Base-by-base conservation (phyloP, 2,329 filamentous ascomycete genomes). In the Aureobasidium musti region DNA sequence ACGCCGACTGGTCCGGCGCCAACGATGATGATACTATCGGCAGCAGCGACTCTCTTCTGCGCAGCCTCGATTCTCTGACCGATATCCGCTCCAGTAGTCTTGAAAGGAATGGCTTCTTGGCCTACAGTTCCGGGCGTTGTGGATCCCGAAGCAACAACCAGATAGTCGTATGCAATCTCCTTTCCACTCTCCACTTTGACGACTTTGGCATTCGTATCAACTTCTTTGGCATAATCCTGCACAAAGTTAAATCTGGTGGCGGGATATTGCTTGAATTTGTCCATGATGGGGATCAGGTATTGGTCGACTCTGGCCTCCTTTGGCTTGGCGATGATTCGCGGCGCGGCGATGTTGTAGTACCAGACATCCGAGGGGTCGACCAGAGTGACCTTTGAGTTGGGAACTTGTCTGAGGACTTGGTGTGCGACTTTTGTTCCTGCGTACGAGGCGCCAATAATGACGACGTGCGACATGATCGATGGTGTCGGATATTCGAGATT, bases 131-230 rank as follows among this genome's bases (percentile, higher is more conserved):
- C 64, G 1, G 64, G 70, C 1, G 82, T 82, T 13, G 70, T 77
- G 45, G 79, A 81, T 8, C 83, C 83, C 0, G 82, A 82, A 5
- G 82, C 82, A 67, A 85, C 79, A 45, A 85, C 75, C 7, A 85
- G 76, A 28, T 81, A 79, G 68, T 83, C 78, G 68, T 81, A 85
- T 3, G 74, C 54, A 13, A 84, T 67, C n/a, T 77, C 76, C 19
- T 23, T 49, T 14, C 35, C 21, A 19, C 66, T 70, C 33, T 71
- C 74, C 69, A 82, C 77, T 2, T 74, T 71, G 6, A 85, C 78
- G 1, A 73, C 78, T 47, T 81, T 78, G 21, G 68, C 71, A 2
- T 71, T 67, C 1, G 74, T 71, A 57, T 83, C 77, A n/a, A 85
- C 75, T 0, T 74, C 73, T 1, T 76, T 83, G 14, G 79, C 83